Conservation (phyloP, 225 moss, liverwort and hornwort genomes). For the Anthoceros angustus region DNA sequence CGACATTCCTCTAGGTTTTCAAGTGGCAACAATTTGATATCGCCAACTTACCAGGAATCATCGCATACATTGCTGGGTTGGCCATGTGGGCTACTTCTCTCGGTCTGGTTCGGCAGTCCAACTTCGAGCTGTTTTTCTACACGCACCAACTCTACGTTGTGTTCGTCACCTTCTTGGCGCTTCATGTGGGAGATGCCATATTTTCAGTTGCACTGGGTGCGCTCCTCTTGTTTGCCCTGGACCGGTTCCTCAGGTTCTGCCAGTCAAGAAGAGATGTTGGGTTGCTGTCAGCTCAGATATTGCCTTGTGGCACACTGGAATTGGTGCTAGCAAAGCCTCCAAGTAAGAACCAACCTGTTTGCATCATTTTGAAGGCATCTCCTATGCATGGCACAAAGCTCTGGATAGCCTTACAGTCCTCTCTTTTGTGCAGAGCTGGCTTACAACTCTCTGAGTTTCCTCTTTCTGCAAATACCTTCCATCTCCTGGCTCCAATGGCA, state of each 20-base stretch:
- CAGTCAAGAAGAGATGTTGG: slow-evolving; percentile 58
- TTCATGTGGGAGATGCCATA: slow-evolving; percentile 51
- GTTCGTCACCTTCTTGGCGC: slow-evolving; percentile 46
- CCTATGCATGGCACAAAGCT: not conserved
- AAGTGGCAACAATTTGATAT: slow-evolving; percentile 36
- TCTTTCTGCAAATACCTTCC: slow-evolving; percentile 50
- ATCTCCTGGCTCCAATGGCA: slow-evolving; percentile 69
- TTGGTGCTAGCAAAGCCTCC: slow-evolving; percentile 54
- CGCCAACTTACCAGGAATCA: slow-evolving; percentile 56
- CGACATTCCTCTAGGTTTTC: slow-evolving; percentile 35
- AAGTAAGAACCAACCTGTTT: slow-evolving; percentile 24
- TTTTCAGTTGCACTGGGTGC: slow-evolving; percentile 47
- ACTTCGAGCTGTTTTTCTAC: slow-evolving; percentile 78
- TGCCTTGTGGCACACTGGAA: slow-evolving; percentile 68
- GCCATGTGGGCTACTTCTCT: slow-evolving; percentile 64
- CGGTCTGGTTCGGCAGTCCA: slow-evolving; percentile 36
- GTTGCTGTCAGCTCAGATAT: slow-evolving; percentile 40
- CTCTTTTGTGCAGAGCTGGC: slow-evolving; percentile 26
- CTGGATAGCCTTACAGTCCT: not conserved
- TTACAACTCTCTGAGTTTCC: slow-evolving; percentile 64
- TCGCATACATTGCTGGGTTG: slow-evolving; percentile 46
- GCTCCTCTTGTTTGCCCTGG: slow-evolving; percentile 53
- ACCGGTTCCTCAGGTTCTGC: slow-evolving; percentile 75
- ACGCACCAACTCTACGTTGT: slow-evolving; percentile 72
- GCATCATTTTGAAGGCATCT: slow-evolving; percentile 3